Percentiles rank a stretch among this genome's conserved stretches.
phyloP scores from a whole-genome alignment of 371 early-diverging fungal genomes.

The Mucor plumbeus region DNA sequence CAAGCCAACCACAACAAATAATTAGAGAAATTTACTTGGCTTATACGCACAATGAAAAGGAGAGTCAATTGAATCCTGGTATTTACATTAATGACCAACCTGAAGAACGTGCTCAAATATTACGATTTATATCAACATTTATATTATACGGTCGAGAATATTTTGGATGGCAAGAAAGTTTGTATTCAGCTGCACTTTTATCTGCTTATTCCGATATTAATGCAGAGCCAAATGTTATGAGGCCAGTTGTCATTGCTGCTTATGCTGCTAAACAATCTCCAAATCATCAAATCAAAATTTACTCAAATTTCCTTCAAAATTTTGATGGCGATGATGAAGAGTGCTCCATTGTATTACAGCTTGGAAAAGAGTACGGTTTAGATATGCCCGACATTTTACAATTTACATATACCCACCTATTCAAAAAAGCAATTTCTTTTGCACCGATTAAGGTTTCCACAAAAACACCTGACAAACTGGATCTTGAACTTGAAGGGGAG shows the following conservation, averaged over 20 bases:
- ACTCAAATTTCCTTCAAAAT: slow-evolving; percentile 31
- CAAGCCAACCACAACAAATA: slow-evolving; percentile 1
- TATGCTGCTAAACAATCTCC: slow-evolving; percentile 28
- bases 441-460: neutral
- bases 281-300: slow-evolving; percentile 21
- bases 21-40: slow-evolving; percentile 11
- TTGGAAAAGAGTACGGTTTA: slow-evolving; percentile 26
- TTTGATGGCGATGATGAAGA: slow-evolving; percentile 35
- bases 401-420: slow-evolving; percentile 7
- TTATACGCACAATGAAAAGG: neutral
- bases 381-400: slow-evolving; percentile 21
- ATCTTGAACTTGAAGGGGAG: neutral
- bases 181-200: slow-evolving; percentile 18
- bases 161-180: slow-evolving; percentile 16
- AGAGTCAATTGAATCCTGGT: neutral
- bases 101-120: neutral
- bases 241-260: slow-evolving; percentile 27
- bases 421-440: slow-evolving; percentile 18
- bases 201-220: slow-evolving; percentile 20
- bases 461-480: neutral
- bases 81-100: neutral
- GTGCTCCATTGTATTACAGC: slow-evolving; percentile 17
- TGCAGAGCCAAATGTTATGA: slow-evolving; percentile 5
- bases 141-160: slow-evolving; percentile 29
- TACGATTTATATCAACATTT: slow-evolving; percentile 26